A percentile compares a stretch with the other conserved stretches of the same genome.
phyloP scores from a whole-genome alignment of 306 rosid genomes.

The Mucuna pruriens region DNA sequence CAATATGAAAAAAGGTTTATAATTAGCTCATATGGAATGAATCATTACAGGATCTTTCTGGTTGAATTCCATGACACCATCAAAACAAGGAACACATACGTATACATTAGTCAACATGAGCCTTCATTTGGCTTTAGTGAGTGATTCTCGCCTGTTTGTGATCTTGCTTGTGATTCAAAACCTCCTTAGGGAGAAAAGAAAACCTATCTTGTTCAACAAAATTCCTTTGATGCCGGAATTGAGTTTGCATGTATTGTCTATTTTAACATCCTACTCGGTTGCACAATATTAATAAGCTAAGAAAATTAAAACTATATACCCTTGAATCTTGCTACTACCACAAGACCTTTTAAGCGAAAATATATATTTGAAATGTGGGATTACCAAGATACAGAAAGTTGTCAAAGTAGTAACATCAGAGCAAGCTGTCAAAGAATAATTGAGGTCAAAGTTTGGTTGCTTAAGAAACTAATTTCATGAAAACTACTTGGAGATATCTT shows the following conservation, averaged over 20 bases:
- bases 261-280: neutral
- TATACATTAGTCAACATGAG: conserved; percentile 41
- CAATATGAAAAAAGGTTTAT: conserved; percentile 37
- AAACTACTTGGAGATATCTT: conserved; percentile 33
- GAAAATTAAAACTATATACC: neutral
- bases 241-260: neutral
- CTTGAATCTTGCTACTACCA: neutral
- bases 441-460: conserved; percentile 29
- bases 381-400: neutral
- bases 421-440: conserved; percentile 40
- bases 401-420: conserved; percentile 26
- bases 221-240: conserved; percentile 47
- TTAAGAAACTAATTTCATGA: conserved; percentile 18
- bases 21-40: conserved; percentile 35
- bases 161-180: conserved; percentile 39
- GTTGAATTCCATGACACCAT: conserved; percentile 46
- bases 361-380: neutral
- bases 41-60: conserved; percentile 46
- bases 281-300: neutral
- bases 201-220: conserved; percentile 12
- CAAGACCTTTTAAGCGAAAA: neutral
- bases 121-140: conserved; percentile 38
- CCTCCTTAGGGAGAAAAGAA: neutral
- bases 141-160: conserved; percentile 42
- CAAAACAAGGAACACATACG: conserved; percentile 30